These are phyloP conservation scores for Coccomyxa sp. DNA, from an alignment of 139 green algal species.

Conservation along the genomic window DNA sequence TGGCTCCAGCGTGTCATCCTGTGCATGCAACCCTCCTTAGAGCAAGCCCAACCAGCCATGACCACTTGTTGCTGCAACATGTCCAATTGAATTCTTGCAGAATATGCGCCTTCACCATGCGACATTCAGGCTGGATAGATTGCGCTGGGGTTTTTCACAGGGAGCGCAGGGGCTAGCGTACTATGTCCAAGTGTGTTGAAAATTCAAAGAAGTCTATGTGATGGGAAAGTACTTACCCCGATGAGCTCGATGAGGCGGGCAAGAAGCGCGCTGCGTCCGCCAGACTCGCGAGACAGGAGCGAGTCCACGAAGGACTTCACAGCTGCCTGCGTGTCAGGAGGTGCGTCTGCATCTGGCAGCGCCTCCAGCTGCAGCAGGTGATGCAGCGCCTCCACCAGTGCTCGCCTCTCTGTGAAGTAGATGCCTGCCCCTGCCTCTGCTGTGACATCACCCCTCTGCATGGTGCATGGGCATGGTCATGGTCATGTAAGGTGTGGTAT, in stretches of 20 bases:
- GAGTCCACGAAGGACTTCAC: constrained; percentile 33
- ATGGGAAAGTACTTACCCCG: not conserved
- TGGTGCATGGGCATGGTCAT: not conserved
- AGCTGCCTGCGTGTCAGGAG: not conserved
- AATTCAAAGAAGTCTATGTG: too few relatives aligned
- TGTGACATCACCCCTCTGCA: constrained; percentile 32
- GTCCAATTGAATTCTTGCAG: not conserved
- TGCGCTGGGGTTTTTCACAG: not conserved
- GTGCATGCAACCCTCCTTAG: too few relatives aligned
- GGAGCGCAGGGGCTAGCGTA: too few relatives aligned
- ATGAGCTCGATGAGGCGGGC: constrained; percentile 39
- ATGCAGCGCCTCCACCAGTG: constrained; percentile 31
- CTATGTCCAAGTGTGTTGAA: too few relatives aligned
- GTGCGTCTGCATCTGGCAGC: not conserved
- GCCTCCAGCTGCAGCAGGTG: constrained; percentile 45
- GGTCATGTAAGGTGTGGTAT: not conserved
- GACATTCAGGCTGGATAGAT: not conserved
- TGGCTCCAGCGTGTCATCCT: not conserved
- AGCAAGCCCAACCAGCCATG: too few relatives aligned
- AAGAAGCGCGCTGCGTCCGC: constrained; percentile 29
- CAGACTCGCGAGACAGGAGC: constrained; percentile 29
- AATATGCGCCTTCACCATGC: not conserved
- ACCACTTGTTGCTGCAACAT: not conserved
- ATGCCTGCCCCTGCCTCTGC: constrained; percentile 50
- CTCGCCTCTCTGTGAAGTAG: constrained; percentile 55